Base-by-base conservation (phyloP, 345 rosid species). In the Hypericum perforatum region DNA sequence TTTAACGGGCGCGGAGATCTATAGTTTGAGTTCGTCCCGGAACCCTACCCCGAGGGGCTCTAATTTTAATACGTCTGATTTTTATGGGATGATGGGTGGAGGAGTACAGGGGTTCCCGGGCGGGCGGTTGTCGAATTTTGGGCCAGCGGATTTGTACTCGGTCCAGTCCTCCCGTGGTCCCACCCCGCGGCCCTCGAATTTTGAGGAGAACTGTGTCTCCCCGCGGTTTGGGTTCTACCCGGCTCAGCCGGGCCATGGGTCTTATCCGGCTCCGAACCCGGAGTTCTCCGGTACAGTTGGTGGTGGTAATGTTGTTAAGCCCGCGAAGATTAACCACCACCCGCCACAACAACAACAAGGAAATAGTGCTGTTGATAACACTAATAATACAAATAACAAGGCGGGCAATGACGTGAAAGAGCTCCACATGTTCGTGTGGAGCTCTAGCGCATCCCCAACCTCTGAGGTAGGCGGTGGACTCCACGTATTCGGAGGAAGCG, bases 341-440 rank as follows among this genome's bases (percentile, higher is more conserved):
- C 11, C 13, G 11, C 29, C 13, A 46, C 0, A 43, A 32, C 36
- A 36, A 9, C 5, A 12, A 10, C 12, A 56, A 43, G 53, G 63
- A 32, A 70, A 61, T 48, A 80, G 4, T 22, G 4, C 32, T 22
- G 32, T 4, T 22, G 32, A 4, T 22, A 22, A 22, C 32, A 22
- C 32, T 22, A 22, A 22, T 22, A 22, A 22, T 22, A 22, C n/a
- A n/a, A n/a, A 22, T 4, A 22, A 1, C 32, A 22, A 22, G 32
- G 32, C 4, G 32, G 32, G 32, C 32, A 22, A 22, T 22, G 32
- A 22, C 32, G 32, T 22, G 32, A 22, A 86, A 63, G 95, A 86
- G 66, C 79, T 79, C 40, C 86, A 84, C 66, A 79, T 84, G 95
- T 86, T 81, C 5, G 91, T 79, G 16, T 83, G 95, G 95, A 86